Conservation (phyloP, 495 filamentous ascomycete species). For the Daldinia caldariorum region DNA sequence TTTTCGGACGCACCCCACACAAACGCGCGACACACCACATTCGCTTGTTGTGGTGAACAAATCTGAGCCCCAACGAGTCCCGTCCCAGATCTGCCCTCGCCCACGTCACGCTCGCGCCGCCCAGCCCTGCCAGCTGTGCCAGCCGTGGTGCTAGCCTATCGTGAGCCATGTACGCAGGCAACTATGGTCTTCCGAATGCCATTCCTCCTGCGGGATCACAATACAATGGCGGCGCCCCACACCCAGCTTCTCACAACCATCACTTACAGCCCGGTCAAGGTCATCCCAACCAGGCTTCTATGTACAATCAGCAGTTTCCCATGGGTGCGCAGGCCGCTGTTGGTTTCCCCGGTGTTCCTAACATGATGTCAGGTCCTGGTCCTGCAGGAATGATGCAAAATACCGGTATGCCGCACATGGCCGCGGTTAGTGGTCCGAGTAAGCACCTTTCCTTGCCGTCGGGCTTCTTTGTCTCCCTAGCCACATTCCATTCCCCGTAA, state of each 20-base stretch:
- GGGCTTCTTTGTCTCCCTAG: constrained; percentile 35
- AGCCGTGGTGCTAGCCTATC: constrained; percentile 48
- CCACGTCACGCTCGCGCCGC: constrained; percentile 36
- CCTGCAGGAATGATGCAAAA: constrained; percentile 66
- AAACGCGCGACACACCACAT: constrained; percentile 48
- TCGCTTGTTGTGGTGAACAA: constrained; percentile 46
- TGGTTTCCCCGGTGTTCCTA: constrained; percentile 53
- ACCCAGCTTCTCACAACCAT: constrained; percentile 53
- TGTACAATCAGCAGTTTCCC: constrained; percentile 59
- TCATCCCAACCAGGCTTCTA: constrained; percentile 52
- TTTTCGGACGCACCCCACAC: constrained; percentile 48
- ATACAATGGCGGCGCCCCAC: constrained; percentile 61
- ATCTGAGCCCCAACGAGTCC: constrained; percentile 50
- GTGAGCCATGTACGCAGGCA: constrained; percentile 61
- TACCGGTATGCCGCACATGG: constrained; percentile 62
- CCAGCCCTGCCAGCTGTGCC: constrained; percentile 51
- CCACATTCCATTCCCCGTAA: constrained; percentile 25
- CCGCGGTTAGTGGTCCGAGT: constrained; percentile 60
- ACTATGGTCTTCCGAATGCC: constrained; percentile 61
- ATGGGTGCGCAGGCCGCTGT: constrained; percentile 55
- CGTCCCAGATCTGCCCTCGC: constrained; percentile 50
- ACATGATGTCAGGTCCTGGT: constrained; percentile 60
- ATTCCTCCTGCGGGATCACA: constrained; percentile 52
- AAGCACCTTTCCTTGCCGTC: constrained; percentile 48
- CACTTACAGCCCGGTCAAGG: constrained; percentile 59